Percentiles rank a stretch among this genome's conserved stretches.
Evolutionary conservation across 768 basidiomycete species (phyloP).

Genomic region (Baorangia bicolor): DNA sequence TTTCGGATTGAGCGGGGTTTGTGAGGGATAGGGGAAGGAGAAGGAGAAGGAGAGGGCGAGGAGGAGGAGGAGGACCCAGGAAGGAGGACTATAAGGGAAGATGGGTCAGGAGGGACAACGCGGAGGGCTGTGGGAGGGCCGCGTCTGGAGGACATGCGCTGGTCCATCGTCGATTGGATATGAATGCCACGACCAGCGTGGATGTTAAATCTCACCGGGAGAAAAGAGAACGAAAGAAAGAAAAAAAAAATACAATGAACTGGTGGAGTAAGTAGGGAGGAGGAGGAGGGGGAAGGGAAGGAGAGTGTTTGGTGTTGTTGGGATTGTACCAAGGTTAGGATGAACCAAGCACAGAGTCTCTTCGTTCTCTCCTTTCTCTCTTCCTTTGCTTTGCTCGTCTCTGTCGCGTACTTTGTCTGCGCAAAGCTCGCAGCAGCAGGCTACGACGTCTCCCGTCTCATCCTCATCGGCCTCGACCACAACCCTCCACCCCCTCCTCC

Average conservation of each 20-base stretch:
- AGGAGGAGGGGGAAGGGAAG: background rate
- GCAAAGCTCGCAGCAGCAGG: constrained; percentile 49
- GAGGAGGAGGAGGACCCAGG: background rate
- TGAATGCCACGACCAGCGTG: constrained; percentile 38
- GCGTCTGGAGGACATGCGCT: constrained; percentile 27
- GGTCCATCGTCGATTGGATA: constrained; percentile 28
- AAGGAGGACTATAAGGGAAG: constrained; percentile 44
- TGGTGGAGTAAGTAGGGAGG: background rate
- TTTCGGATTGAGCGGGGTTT: constrained; percentile 54
- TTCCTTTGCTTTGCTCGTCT: constrained; percentile 48
- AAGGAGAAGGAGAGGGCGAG: background rate
- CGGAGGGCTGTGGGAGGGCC: constrained; percentile 48
- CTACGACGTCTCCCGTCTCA: constrained; percentile 57
- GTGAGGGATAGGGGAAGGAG: constrained; percentile 33
- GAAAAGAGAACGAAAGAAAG: constrained; percentile 4
- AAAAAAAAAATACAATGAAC: background rate
- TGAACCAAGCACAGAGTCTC: constrained; percentile 52
- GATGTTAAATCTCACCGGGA: constrained; percentile 17
- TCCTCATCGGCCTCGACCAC: constrained; percentile 55
- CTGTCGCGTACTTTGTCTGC: constrained; percentile 42
- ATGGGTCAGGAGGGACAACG: constrained; percentile 46
- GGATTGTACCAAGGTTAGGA: background rate
- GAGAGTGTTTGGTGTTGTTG: constrained; percentile 10
- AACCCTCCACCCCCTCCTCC: background rate
- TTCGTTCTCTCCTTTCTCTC: constrained; percentile 54